Evolutionary conservation across 352 stramenopile genomes (phyloP), one percentile per base, ranked within the genome.

Genomic region (Globisporangium takayamanum): DNA sequence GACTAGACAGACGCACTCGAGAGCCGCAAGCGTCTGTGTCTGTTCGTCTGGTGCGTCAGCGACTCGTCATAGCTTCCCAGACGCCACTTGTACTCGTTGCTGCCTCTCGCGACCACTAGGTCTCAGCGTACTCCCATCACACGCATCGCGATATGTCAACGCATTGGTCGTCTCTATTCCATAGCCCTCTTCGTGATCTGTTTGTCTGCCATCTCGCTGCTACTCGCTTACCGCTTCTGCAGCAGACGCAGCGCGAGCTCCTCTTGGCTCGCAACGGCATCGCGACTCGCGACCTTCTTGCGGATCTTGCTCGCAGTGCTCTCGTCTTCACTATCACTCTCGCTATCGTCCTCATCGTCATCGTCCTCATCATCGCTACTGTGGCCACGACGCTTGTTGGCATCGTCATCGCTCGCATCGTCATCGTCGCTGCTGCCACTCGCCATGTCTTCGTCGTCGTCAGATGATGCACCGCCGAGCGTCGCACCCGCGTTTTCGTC

Each of bases 221-320:
- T 37, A 48, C 20, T 2, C 22, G 20, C 25, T 50, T 78, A 84
- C 57, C 73, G 64, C 59, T 73, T 73, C 69, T 93, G 83, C 69
- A 94, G 65, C 73, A 94, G 70, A 16, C 76, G 76, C 63, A 94
- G 69, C 41, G 81, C 85, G 54, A 92, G 63, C 62, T 89, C 85
- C 79, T 94, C 85, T 57, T 92, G 82, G 55, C 66, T 89, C 55
- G 68, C 72, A 20, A 90, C 75, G 26, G 69, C 70, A 18, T 72
- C 55, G 48, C 59, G 72, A 39, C 53, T 65, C 42, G 86, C 70
- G n/a, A 80, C 63, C 60, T 83, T 82, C 62, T 83, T 82, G 55
- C 59, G 65, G 46, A 51, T 57, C 48, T 54, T 68, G 58, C 67
- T 70, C 22, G 44, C 48, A 1, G 46, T 59, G 18, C 53, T 50